Percentiles rank a stretch among this genome's conserved stretches.
These are phyloP conservation scores for Drechslera avenae DNA, from an alignment of 2,329 filamentous ascomycete genomes.

Conservation along the genomic window DNA sequence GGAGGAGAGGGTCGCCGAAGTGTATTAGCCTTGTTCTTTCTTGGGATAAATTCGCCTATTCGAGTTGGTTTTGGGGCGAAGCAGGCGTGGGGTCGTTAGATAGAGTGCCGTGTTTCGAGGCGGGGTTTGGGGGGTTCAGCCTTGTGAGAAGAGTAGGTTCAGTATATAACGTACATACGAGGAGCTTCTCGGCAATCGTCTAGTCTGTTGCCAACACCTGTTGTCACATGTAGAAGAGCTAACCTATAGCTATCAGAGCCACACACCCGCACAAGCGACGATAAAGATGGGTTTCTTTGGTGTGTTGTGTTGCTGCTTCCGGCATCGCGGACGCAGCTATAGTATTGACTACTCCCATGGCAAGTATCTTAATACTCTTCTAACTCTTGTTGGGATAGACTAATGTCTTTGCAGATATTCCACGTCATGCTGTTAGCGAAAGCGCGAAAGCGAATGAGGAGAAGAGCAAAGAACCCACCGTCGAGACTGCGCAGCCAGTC, in stretches of 20 bases:
- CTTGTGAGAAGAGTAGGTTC: neutral
- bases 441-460: neutral
- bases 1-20: too few relatives aligned
- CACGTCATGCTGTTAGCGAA: neutral
- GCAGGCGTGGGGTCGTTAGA: neutral
- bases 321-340: neutral
- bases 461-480: neutral
- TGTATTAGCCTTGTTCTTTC: neutral
- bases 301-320: neutral
- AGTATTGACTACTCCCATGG: neutral
- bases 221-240: too few relatives aligned
- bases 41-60: neutral
- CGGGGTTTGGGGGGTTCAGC: neutral
- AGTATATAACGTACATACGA: neutral
- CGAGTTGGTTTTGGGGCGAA: neutral
- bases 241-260: too few relatives aligned
- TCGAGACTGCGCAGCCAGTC: neutral
- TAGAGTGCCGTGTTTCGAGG: neutral
- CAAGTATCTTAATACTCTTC: neutral
- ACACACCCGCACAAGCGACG: too few relatives aligned
- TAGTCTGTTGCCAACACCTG: too few relatives aligned
- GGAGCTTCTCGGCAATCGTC: too few relatives aligned
- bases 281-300: neutral
- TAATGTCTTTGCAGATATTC: neutral
- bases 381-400: too few relatives aligned